Conservation (phyloP, 768 basidiomycete genomes). For the Chalciporus pseudorubinellus region DNA sequence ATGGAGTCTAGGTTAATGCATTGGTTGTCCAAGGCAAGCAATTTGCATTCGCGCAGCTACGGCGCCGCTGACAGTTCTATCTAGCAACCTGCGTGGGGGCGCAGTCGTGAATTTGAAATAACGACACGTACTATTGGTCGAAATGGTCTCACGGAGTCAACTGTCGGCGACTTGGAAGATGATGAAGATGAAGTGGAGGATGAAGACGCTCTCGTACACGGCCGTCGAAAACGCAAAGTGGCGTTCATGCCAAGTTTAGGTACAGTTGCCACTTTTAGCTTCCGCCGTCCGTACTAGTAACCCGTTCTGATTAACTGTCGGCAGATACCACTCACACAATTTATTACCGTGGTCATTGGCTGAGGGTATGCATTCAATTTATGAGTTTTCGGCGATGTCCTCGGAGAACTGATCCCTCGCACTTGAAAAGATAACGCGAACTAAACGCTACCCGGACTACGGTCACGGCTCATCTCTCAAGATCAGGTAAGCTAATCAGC, state of each 20-base stretch:
- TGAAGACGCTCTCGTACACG: conserved; percentile 58
- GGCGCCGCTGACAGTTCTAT: conserved; percentile 15
- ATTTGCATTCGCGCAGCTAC: conserved; percentile 4
- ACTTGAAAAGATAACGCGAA: conserved; percentile 65
- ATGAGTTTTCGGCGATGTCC: conserved; percentile 8
- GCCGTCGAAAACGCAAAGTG: conserved; percentile 73
- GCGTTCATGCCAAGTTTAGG: conserved; percentile 85
- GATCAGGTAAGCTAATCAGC: conserved; percentile 56
- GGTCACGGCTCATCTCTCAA: conserved; percentile 72
- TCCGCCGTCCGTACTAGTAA: conserved; percentile 12
- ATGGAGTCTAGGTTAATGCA: conserved; percentile 68
- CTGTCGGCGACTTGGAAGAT: conserved; percentile 75
- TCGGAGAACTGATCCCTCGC: conserved; percentile 21
- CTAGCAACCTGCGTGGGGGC: conserved; percentile 89
- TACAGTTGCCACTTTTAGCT: conserved; percentile 34
- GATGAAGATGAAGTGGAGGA: conserved; percentile 65
- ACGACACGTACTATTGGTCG: conserved; percentile 74
- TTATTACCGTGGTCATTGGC: conserved; percentile 87
- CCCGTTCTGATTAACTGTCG: conserved; percentile 14
- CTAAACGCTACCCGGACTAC: conserved; percentile 73
- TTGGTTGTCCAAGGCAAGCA: conserved; percentile 74
- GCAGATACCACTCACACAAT: conserved; percentile 85
- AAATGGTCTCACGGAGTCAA: conserved; percentile 60
- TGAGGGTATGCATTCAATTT: conserved; percentile 52
- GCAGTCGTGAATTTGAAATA: conserved; percentile 86